phyloP scores from a whole-genome alignment of 805 yeast genomes.

The Henningerozyma blattae region DNA sequence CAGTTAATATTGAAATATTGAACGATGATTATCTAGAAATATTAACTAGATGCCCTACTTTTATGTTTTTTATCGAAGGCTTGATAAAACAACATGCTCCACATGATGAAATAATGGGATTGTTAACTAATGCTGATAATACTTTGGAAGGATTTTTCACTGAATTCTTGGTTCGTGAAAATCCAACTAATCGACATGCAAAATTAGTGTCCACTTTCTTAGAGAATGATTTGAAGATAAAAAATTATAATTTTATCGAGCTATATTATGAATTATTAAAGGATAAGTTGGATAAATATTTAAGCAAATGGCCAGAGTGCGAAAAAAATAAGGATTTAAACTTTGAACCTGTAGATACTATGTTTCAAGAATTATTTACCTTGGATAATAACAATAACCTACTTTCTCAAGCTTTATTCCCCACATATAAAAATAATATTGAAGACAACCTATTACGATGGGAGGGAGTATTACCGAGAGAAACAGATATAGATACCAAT shows the following conservation, averaged over 20 bases:
- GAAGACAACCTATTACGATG: conserved; percentile 22
- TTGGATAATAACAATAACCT: conserved; percentile 22
- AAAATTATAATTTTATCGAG: conserved; percentile 21
- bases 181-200: conserved; percentile 24
- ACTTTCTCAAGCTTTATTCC: conserved; percentile 22
- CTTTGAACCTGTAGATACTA: conserved; percentile 22
- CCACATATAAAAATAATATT: conserved; percentile 18
- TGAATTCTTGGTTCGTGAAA: conserved; percentile 24
- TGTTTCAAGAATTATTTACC: conserved; percentile 24
- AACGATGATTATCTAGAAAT: conserved; percentile 18
- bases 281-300: conserved; percentile 13
- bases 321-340: conserved; percentile 9
- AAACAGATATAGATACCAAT: conserved; percentile 6
- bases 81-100: conserved; percentile 17
- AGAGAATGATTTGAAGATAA: conserved; percentile 14
- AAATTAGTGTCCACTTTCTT: conserved; percentile 16
- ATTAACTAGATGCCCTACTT: conserved; percentile 22
- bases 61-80: conserved; percentile 24
- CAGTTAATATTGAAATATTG: conserved; percentile 19
- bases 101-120: conserved; percentile 14
- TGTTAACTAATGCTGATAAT: conserved; percentile 15
- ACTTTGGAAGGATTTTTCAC: conserved; percentile 20
- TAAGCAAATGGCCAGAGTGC: conserved; percentile 19
- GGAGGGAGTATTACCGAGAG: conserved; percentile 17
- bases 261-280: conserved; percentile 18